Base-by-base conservation (phyloP, 1,284 basidiomycete genomes). In the Malassezia cuniculi region DNA sequence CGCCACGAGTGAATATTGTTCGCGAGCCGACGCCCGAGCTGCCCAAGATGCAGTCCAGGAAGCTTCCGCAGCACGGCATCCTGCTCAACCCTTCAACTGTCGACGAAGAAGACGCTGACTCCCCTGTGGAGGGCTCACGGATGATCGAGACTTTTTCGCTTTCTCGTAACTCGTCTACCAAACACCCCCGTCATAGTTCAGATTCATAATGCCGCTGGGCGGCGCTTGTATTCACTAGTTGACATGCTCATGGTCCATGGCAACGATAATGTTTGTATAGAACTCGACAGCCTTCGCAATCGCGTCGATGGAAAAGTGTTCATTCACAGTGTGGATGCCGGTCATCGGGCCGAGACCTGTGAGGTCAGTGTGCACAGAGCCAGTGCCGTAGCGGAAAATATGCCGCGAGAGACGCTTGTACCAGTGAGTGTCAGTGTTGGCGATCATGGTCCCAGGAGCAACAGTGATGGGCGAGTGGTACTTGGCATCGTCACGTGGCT, bases 261-360 rank as follows among this genome's bases (percentile, higher is more conserved):
- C 74, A 19, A 59, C 57, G n/a, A 74, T 54, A 10, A 74, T 61
- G 50, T 72, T 67, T 54, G 71, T 70, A 60, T 69, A 74, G 60
- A 72, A 74, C 18, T 66, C 50, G 15, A 69, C 70, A 8, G 70
- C 68, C 31, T 66, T 68, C 27, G 72, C 62, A 45, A 74, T 68
- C 0, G 66, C 71, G 19, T 61, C 43, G 18, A 58, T 63, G 20
- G 39, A 35, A 45, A 41, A 50, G 71, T 73, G 69, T 69, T 79
- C 78, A 46, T 79, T 75, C 27, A 79, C 75, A 1, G 81, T 81
- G 61, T 82, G 81, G 19, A 78, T 70, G 4, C 73, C 73, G 32
- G 69, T 69, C 52, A 65, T 49, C 64, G 60, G 34, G 41, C 47
- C 69, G 59, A 68, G 9, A 60, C 56, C 45, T 42, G 48, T 52